Conservation (phyloP, 495 filamentous ascomycete genomes). For the Aspergillus nidulans region DNA sequence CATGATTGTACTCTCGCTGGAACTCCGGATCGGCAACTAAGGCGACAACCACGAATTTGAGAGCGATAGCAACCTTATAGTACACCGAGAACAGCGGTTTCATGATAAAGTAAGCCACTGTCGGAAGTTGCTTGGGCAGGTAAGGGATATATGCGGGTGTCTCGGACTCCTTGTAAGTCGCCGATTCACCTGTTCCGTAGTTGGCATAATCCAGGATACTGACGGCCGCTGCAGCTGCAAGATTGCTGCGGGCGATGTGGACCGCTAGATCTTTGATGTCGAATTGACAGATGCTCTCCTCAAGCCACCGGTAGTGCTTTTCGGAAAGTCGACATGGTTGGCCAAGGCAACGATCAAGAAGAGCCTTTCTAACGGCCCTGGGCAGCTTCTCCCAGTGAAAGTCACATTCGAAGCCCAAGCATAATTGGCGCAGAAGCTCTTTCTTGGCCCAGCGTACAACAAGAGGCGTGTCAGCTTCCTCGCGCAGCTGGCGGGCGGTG, state of each 20-base stretch:
- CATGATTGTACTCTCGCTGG: constrained; percentile 53
- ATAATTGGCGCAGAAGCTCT: constrained; percentile 39
- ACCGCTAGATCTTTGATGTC: constrained; percentile 30
- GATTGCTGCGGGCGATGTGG: constrained; percentile 40
- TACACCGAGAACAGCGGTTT: constrained; percentile 31
- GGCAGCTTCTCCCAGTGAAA: constrained; percentile 41
- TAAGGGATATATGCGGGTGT: constrained; percentile 31
- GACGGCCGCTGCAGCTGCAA: constrained; percentile 35
- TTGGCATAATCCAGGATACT: constrained; percentile 39
- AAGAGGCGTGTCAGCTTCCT: constrained; percentile 28
- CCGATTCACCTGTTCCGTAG: constrained; percentile 30
- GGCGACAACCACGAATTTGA: constrained; percentile 54
- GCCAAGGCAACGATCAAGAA: constrained; percentile 39
- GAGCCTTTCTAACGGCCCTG: constrained; percentile 27
- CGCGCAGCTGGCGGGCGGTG: constrained; percentile 33
- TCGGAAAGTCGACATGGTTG: constrained; percentile 24
- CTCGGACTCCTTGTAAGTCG: constrained; percentile 26
- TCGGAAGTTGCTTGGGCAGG: constrained; percentile 24
- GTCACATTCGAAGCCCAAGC: constrained; percentile 40
- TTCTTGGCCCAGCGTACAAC: constrained; percentile 41
- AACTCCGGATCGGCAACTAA: constrained; percentile 55
- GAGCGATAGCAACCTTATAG: constrained; percentile 33
- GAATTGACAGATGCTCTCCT: constrained; percentile 32
- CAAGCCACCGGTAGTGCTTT: constrained; percentile 30
- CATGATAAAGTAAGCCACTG: constrained; percentile 23